phyloP scores from a whole-genome alignment of 495 filamentous ascomycete species.

The Pyrenula massariospora region DNA sequence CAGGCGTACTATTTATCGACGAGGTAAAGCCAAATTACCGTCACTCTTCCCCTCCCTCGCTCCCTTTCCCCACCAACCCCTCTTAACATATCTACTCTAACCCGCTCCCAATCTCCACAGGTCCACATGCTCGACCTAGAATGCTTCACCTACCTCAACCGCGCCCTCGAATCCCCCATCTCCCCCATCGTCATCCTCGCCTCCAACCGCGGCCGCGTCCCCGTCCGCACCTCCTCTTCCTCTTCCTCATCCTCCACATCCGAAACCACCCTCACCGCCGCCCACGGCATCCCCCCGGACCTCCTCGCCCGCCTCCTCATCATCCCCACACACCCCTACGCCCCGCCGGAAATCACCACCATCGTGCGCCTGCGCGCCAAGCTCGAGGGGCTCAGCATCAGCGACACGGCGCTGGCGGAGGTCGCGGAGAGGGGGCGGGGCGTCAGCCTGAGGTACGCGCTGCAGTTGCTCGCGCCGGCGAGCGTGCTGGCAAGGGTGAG shows the following conservation, averaged over 20 bases:
- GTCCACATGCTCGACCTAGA: constrained; percentile 99
- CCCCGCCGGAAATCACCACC: constrained; percentile 71
- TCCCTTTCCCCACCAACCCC: background rate
- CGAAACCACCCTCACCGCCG: constrained; percentile 70
- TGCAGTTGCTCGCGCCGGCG: constrained; percentile 86
- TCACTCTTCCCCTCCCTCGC: background rate
- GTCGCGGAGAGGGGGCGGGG: constrained; percentile 73
- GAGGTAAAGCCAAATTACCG: constrained; percentile 59
- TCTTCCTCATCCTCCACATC: too few relatives aligned
- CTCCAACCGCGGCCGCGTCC: constrained; percentile 85
- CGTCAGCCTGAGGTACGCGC: constrained; percentile 81
- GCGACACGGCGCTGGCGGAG: constrained; percentile 72
- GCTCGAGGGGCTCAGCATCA: constrained; percentile 69
- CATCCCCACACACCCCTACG: constrained; percentile 82
- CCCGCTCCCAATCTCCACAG: too few relatives aligned
- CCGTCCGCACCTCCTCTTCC: constrained; percentile 79
- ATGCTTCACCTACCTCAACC: constrained; percentile 97
- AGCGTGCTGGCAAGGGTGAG: constrained; percentile 55
- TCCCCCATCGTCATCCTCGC: constrained; percentile 95
- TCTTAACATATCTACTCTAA: constrained; percentile 5
- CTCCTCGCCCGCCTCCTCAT: constrained; percentile 88
- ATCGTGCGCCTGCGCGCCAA: constrained; percentile 75
- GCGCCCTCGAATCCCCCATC: constrained; percentile 83
- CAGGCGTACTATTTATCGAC: constrained; percentile 95
- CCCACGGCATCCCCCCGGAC: constrained; percentile 88